Evolutionary conservation across 169 alveolate species (phyloP).

Genomic region (Plasmodium fragile): DNA sequence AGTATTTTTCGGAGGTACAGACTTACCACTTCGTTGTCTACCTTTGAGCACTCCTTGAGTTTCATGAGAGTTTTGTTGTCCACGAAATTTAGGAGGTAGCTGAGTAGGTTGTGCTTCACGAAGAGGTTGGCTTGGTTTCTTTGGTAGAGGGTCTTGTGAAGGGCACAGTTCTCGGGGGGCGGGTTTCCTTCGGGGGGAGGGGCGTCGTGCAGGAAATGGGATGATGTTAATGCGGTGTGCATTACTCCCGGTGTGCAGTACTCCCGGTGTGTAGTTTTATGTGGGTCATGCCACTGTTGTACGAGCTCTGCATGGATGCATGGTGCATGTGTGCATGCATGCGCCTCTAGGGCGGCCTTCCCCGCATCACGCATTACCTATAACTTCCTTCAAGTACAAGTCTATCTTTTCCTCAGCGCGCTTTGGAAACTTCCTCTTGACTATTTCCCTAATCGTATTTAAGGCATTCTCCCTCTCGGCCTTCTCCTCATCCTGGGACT

Average conservation of each 20-base stretch:
- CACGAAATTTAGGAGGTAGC: slow-evolving; percentile 59
- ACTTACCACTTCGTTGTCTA: slow-evolving; percentile 76
- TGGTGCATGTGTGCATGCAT: too few relatives aligned
- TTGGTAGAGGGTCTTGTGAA: slow-evolving; percentile 34
- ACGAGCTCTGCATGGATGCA: background rate
- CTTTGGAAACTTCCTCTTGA: slow-evolving; percentile 48
- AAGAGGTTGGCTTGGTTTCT: slow-evolving; percentile 30
- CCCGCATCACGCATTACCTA: slow-evolving; percentile 13
- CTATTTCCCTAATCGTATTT: slow-evolving; percentile 24
- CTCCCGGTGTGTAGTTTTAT: background rate
- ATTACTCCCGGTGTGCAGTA: background rate
- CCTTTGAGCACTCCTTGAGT: slow-evolving; percentile 76
- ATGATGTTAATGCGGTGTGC: background rate
- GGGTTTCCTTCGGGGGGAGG: slow-evolving; percentile 25
- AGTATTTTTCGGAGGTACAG: slow-evolving; percentile 79
- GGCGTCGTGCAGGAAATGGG: background rate
- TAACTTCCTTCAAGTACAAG: slow-evolving; percentile 52
- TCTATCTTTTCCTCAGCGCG: slow-evolving; percentile 31
- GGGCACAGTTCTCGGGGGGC: slow-evolving; percentile 57
- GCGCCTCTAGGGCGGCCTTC: background rate
- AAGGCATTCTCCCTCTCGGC: slow-evolving; percentile 23
- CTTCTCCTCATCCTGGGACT: slow-evolving; percentile 7
- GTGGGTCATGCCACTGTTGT: background rate
- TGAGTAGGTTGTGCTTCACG: slow-evolving; percentile 62
- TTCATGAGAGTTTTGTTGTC: slow-evolving; percentile 65